These are phyloP conservation scores for Irineochytrium annulatum DNA, from an alignment of 192 early-diverging fungal genomes.

Conservation along the genomic window DNA sequence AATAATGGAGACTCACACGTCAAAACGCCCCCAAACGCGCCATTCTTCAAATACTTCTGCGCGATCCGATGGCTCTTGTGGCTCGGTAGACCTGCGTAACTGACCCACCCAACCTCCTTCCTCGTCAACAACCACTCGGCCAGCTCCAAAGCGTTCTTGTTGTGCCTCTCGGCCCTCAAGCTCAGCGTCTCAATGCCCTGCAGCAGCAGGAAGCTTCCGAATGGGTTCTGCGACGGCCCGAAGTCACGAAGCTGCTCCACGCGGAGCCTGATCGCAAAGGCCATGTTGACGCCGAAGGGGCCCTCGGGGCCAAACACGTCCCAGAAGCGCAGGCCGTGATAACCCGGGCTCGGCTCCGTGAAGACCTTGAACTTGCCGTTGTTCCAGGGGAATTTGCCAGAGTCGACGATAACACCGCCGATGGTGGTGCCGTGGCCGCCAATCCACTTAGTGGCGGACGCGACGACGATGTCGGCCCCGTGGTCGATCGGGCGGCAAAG, in stretches of 20 bases:
- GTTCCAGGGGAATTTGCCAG: constrained; percentile 83
- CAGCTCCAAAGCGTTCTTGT: constrained; percentile 71
- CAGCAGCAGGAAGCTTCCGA: constrained; percentile 80
- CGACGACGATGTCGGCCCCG: constrained; percentile 94
- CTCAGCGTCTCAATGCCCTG: constrained; percentile 91
- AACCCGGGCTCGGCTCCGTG: constrained; percentile 76
- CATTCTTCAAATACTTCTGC: constrained; percentile 74
- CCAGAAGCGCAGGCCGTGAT: constrained; percentile 86
- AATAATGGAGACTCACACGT: constrained; percentile 31
- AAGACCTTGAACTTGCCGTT: constrained; percentile 86
- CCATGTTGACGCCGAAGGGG: constrained; percentile 56
- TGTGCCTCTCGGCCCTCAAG: constrained; percentile 81
- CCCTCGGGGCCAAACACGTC: constrained; percentile 75
- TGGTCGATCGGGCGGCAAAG: constrained; percentile 75
- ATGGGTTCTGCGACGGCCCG: constrained; percentile 81
- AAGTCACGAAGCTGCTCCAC: constrained; percentile 83
- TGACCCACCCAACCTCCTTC: constrained; percentile 78
- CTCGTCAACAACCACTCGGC: constrained; percentile 74
- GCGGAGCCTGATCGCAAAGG: constrained; percentile 74
- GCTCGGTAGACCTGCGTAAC: constrained; percentile 76
- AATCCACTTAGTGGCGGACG: constrained; percentile 92
- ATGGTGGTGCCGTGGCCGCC: constrained; percentile 86
- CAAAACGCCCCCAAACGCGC: constrained; percentile 80
- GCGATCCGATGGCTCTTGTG: constrained; percentile 78
- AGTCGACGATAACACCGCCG: constrained; percentile 85